Evolutionary conservation across 495 filamentous ascomycete species (phyloP), one percentile per base, ranked within the genome.

Genomic region (Hypoxylon rickii): DNA sequence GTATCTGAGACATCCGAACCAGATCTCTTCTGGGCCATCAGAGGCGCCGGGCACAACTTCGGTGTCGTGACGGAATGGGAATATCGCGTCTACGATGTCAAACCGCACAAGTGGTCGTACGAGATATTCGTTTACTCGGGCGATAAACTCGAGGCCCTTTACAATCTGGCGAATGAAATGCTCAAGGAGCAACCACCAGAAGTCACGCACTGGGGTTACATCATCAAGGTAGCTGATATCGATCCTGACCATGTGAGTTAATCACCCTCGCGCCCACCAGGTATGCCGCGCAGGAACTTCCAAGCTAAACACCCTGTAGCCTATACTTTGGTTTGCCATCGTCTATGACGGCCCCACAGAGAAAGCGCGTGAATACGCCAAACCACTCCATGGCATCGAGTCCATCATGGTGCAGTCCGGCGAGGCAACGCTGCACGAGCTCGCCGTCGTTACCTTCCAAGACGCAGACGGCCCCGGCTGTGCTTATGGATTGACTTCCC

Each of bases 41-140:
- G 70, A n/a, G 81, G 81, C 19, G 80, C 78, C 6, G 79, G 80
- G 0, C 74, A 79, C 44, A 82, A 83, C 56, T 83, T 83, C 45
- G 81, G 80, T 13, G 73, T 83, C 42, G 74, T 82, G 11, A 70
- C 68, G 0, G 47, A 55, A 16, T 51, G 42, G 24, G 32, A 45
- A 12, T 58, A 36, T 13, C 39, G 36, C 6, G 29, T 60, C 4
- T 58, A 61, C 44, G 56, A 59, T 17, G 18, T 34, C 32, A 44
- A 46, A 13, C 10, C 36, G n/a, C 18, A 13, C 1, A 39, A 46
- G 12, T 64, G 55, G 61, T 54, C 61, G 10, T 51, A 55, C 16
- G 55, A 64, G 37, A 56, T 54, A 13, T 54, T 63, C 29, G 12
- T 55, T 3, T 63, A 24, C 19, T 22, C 49, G 1, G 60, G 60